A percentile compares a stretch with the other conserved stretches of the same genome.
Evolutionary conservation across 805 yeast species (phyloP).

Genomic region (Metschnikowia similis): DNA sequence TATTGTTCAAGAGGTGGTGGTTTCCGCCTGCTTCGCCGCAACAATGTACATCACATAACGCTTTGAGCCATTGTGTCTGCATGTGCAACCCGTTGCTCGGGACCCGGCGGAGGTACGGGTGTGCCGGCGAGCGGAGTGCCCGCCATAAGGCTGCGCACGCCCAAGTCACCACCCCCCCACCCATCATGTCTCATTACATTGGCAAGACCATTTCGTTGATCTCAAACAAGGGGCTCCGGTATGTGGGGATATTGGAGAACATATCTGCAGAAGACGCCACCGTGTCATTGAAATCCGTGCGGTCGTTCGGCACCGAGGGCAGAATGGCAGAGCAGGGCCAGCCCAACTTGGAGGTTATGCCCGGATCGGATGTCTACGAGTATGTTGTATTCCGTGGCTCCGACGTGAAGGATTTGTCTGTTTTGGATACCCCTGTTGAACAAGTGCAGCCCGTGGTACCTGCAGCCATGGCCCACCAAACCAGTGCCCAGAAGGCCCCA

Average conservation of each 20-base stretch:
- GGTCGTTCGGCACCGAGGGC: slow-evolving; percentile 90
- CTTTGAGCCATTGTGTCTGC: too few species aligned
- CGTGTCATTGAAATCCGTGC: slow-evolving; percentile 74
- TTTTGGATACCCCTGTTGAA: slow-evolving; percentile 67
- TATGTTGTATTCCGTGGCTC: slow-evolving; percentile 83
- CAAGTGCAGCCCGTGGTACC: slow-evolving; percentile 50
- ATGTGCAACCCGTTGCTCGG: too few species aligned
- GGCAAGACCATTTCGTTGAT: slow-evolving; percentile 84
- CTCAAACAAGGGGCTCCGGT: slow-evolving; percentile 76
- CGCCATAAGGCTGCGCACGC: background rate
- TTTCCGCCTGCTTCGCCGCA: too few species aligned
- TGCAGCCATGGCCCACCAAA: slow-evolving; percentile 4
- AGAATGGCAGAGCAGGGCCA: slow-evolving; percentile 56
- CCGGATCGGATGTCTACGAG: slow-evolving; percentile 67
- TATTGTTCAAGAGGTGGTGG: too few species aligned
- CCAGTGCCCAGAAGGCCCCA: slow-evolving; percentile 20
- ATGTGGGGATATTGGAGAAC: slow-evolving; percentile 82
- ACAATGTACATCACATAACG: too few species aligned
- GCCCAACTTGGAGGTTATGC: slow-evolving; percentile 64
- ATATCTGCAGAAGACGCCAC: slow-evolving; percentile 90
- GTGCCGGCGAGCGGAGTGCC: too few species aligned
- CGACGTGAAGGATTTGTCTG: slow-evolving; percentile 85
- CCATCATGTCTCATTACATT: slow-evolving; percentile 79
- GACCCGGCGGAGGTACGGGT: too few species aligned
- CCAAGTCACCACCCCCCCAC: background rate